Evolutionary conservation across 371 early-diverging fungal species (phyloP), one percentile per base, ranked within the genome.

Genomic region (Mucor saturninus): DNA sequence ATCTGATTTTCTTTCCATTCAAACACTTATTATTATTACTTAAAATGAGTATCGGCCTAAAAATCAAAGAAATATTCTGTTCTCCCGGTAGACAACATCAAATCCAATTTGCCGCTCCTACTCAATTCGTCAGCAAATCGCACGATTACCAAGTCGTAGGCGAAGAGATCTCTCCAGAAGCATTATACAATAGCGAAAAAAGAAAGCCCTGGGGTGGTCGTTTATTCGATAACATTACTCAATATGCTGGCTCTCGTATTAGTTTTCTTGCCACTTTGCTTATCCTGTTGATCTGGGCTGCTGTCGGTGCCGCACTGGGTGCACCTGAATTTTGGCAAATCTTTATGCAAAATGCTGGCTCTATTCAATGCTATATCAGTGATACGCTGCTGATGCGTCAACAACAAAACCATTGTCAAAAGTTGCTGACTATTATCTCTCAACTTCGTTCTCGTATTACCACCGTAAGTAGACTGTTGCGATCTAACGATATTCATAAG

Each of bases 351-450:
- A 65, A 69, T 42, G 67, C 39, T 31, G 39, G 61, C 31, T 59
- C 65, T 42, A 69, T 69, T 37, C 69, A 65, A 39, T 65, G 69
- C 14, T 69, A 69, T 35, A 54, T 61, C 1, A 61, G 53, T 10
- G 69, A 69, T 50, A 60, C 54, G 0, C 69, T 69, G 39, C 53
- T 69, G 7, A 69, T 69, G 69, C 65, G 69, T 43, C 69, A 69
- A 30, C 69, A 69, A 14, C 57, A 61, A 38, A 69, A 61, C 30
- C 52, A 65, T 35, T 56, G 35, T 3, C 26, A 65, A 13, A 45
- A 40, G 31, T 13, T 65, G 10, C 29, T 69, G 15, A 52, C 55
- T 15, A 61, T 69, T n/a, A 29, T 65, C 26, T 61, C 66, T 9
- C 60, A 60, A 40, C 48, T 69, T 14, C 51, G 62, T 21, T 69